Evolutionary conservation across 768 basidiomycete species (phyloP).

Genomic region (Tephrocybe sp.): DNA sequence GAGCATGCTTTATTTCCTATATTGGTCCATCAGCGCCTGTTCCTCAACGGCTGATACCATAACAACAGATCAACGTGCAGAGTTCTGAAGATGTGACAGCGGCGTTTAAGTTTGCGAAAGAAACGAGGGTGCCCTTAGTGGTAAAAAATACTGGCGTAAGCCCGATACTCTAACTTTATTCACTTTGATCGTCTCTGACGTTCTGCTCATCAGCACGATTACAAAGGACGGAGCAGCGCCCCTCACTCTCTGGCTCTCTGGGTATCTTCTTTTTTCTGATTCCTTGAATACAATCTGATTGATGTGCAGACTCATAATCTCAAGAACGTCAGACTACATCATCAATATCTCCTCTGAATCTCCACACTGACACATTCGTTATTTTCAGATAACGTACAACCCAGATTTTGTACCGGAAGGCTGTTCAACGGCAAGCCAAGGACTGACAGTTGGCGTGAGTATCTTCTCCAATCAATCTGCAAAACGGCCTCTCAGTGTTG

Average conservation of each 20-base stretch:
- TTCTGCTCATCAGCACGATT: conserved; percentile 40
- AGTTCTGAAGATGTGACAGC: conserved; percentile 38
- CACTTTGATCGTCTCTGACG: background rate
- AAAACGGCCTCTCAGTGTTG: no score
- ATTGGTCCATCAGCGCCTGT: background rate
- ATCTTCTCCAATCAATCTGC: background rate
- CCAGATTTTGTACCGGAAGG: conserved; percentile 35
- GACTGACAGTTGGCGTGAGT: conserved; percentile 38
- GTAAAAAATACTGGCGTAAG: conserved; percentile 55
- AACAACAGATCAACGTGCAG: conserved; percentile 33
- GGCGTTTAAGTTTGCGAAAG: conserved; percentile 43
- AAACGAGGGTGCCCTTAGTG: conserved; percentile 38
- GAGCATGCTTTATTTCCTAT: conserved; percentile 11
- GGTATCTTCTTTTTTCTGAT: conserved; percentile 25
- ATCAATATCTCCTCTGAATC: background rate
- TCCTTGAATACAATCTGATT: background rate
- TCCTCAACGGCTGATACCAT: background rate
- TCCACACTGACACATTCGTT: background rate
- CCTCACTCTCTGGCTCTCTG: conserved; percentile 43
- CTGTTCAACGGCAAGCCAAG: conserved; percentile 29
- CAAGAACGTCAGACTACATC: conserved; percentile 28
- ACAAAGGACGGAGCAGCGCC: conserved; percentile 47
- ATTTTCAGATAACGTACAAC: conserved; percentile 35
- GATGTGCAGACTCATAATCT: conserved; percentile 40
- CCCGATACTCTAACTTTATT: background rate